phyloP scores from a whole-genome alignment of 169 alveolate species.

The Cryptosporidium sp. region DNA sequence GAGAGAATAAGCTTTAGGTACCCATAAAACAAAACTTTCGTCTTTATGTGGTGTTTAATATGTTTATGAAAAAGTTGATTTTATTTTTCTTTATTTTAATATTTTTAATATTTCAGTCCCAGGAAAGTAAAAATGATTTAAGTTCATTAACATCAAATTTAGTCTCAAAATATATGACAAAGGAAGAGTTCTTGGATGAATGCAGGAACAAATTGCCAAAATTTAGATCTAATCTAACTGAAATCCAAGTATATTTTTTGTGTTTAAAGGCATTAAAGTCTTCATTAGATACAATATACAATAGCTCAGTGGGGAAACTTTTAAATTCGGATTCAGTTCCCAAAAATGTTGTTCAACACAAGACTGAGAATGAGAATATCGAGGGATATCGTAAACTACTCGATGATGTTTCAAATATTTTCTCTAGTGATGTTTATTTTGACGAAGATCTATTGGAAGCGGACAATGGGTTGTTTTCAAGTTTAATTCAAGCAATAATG shows the following conservation, averaged over 20 bases:
- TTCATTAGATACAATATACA: slow-evolving; percentile 9
- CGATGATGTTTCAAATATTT: slow-evolving; percentile 46
- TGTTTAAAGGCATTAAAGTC: slow-evolving; percentile 47
- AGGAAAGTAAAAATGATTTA: not conserved
- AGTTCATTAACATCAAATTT: slow-evolving; percentile 36
- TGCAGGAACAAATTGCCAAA: slow-evolving; percentile 40
- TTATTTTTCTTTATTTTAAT: not conserved
- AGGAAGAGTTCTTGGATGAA: slow-evolving; percentile 54
- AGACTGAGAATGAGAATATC: not conserved
- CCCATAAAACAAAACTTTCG: not conserved
- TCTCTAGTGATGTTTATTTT: slow-evolving; percentile 43
- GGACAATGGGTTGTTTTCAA: slow-evolving; percentile 39
- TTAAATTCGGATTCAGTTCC: slow-evolving; percentile 32
- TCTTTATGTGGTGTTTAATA: slow-evolving; percentile 49
- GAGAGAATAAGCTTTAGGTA: not conserved
- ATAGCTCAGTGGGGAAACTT: slow-evolving; percentile 21
- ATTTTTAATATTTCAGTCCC: not conserved
- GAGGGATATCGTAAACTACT: slow-evolving; percentile 47
- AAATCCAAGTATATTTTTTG: slow-evolving; percentile 25
- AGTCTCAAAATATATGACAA: slow-evolving; percentile 58
- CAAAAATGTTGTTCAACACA: slow-evolving; percentile 3
- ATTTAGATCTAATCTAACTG: slow-evolving; percentile 28
- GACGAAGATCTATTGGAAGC: slow-evolving; percentile 58
- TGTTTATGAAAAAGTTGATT: not conserved
- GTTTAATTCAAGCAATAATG: slow-evolving; percentile 13